phyloP scores from a whole-genome alignment of 1,139 yeast species.

The Pichia inconspicua region DNA sequence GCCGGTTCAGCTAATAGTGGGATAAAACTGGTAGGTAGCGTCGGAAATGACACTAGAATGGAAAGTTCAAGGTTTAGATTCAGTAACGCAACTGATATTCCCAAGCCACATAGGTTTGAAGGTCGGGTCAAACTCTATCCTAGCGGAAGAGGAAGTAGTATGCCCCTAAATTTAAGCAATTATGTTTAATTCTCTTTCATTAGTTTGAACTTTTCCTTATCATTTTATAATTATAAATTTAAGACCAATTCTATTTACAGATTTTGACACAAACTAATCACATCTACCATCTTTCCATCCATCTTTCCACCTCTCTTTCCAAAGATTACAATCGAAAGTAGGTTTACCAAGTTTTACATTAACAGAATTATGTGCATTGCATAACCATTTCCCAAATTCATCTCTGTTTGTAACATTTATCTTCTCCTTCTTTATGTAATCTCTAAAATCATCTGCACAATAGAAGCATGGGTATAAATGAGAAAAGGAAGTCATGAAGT shows the following conservation, averaged over 20 bases:
- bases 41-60: slow-evolving; percentile 29
- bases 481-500: slow-evolving; percentile 65
- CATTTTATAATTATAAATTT: neutral
- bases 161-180: slow-evolving; percentile 62
- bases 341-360: slow-evolving; percentile 81
- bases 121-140: slow-evolving; percentile 75
- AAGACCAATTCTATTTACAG: neutral
- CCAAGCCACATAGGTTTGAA: slow-evolving; percentile 74
- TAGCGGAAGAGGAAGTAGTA: slow-evolving; percentile 92
- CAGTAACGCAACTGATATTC: slow-evolving; percentile 59
- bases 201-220: neutral
- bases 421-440: slow-evolving; percentile 50
- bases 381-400: slow-evolving; percentile 82
- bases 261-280: slow-evolving; percentile 16
- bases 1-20: slow-evolving; percentile 23
- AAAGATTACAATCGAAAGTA: slow-evolving; percentile 72
- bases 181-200: neutral
- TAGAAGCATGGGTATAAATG: slow-evolving; percentile 89
- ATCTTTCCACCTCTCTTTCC: slow-evolving; percentile 91
- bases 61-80: slow-evolving; percentile 76
- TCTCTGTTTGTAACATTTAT: slow-evolving; percentile 69
- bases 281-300: slow-evolving; percentile 53
- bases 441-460: slow-evolving; percentile 80
- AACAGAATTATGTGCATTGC: slow-evolving; percentile 91
- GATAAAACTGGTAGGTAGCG: slow-evolving; percentile 1